phyloP scores from a whole-genome alignment of 2,329 filamentous ascomycete species.

The Pseudogymnoascus sp. region DNA sequence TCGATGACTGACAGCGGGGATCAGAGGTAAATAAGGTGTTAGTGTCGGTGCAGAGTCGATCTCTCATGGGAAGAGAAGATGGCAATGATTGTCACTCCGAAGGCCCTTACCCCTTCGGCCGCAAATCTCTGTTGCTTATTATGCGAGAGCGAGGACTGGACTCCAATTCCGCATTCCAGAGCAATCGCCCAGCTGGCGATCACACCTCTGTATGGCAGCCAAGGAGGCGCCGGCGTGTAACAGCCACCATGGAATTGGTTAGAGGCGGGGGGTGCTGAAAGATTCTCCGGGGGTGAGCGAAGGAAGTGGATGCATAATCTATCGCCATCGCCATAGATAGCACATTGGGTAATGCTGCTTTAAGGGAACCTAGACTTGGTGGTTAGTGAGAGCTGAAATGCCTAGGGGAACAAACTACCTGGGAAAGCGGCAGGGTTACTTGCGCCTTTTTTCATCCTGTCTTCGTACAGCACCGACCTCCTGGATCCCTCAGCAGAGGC shows the following conservation, averaged over 20 bases:
- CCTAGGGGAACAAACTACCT: not conserved
- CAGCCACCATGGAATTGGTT: not conserved
- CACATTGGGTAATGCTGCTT: not conserved
- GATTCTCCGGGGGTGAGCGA: not conserved
- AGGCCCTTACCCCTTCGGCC: not conserved
- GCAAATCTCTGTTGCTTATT: slow-evolving; percentile 4
- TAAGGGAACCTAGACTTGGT: not conserved
- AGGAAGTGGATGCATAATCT: not conserved
- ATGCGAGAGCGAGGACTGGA: not conserved
- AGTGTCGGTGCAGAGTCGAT: slow-evolving; percentile 3
- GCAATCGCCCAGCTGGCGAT: not conserved
- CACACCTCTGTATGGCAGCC: not conserved
- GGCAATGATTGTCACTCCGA: not conserved
- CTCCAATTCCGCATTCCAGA: not conserved
- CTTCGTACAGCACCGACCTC: not conserved
- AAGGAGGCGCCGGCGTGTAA: not conserved
- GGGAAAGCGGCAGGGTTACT: not conserved
- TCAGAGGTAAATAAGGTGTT: slow-evolving; percentile 1
- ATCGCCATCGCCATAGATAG: not conserved
- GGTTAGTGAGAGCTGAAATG: not conserved
- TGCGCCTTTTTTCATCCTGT: not conserved
- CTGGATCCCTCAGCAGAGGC: not conserved
- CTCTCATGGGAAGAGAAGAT: not conserved
- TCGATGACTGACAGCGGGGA: not conserved
- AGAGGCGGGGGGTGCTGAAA: not conserved